phyloP scores from a whole-genome alignment of 148 eudicot species.

The Rhododendron ferrugineum region DNA sequence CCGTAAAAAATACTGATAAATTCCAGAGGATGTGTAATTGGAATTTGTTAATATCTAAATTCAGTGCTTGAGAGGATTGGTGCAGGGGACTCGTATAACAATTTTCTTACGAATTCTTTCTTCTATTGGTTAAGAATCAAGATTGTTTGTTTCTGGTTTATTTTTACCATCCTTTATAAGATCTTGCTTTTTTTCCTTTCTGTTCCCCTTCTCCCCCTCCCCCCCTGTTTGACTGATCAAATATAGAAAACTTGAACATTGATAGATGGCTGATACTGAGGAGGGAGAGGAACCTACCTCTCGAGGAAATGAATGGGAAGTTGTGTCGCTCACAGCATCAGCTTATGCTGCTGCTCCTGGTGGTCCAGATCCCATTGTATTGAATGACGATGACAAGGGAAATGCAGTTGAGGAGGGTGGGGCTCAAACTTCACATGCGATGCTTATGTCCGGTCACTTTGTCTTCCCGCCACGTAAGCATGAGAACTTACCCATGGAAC shows the following conservation, averaged over 20 bases:
- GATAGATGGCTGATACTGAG: constrained; percentile 43
- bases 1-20: too few species aligned
- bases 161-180: not conserved
- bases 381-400: constrained; percentile 35
- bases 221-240: not conserved
- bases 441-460: constrained; percentile 90
- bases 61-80: not conserved
- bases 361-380: constrained; percentile 43
- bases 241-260: constrained; percentile 3
- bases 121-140: not conserved
- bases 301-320: constrained; percentile 94
- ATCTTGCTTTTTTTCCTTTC: not conserved
- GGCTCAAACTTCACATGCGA: constrained; percentile 52
- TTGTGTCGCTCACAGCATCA: constrained; percentile 88
- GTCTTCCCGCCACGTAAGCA: constrained; percentile 81
- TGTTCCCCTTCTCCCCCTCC: too few species aligned
- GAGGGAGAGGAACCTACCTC: constrained; percentile 35
- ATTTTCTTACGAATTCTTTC: not conserved
- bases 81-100: not conserved
- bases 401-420: constrained; percentile 28
- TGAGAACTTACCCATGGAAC: constrained; percentile 70
- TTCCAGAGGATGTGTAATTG: not conserved
- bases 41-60: not conserved
- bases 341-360: constrained; percentile 88
- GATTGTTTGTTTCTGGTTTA: not conserved